Evolutionary conservation across 768 basidiomycete genomes (phyloP).

Genomic region (Terana coerulea): DNA sequence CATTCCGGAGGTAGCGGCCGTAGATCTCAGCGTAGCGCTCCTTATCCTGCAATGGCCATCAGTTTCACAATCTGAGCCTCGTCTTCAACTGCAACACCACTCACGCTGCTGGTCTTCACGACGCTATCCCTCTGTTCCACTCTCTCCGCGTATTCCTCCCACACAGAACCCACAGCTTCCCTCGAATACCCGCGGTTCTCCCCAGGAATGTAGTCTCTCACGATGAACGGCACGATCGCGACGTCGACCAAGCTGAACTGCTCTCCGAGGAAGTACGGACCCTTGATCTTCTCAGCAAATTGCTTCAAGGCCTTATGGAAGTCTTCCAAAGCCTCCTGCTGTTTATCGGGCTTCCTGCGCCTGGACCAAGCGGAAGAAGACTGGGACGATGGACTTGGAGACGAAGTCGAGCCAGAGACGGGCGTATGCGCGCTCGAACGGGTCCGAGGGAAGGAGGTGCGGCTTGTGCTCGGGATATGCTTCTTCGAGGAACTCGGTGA

Average conservation of each 20-base stretch:
- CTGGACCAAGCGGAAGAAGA: slow-evolving; percentile 37
- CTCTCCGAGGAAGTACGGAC: slow-evolving; percentile 48
- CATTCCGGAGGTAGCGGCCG: slow-evolving; percentile 27
- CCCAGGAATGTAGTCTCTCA: slow-evolving; percentile 39
- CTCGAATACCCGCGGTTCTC: slow-evolving; percentile 43
- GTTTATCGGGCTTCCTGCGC: slow-evolving; percentile 31
- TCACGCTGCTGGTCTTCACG: slow-evolving; percentile 30
- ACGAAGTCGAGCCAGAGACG: slow-evolving; percentile 54
- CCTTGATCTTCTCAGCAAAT: slow-evolving; percentile 31
- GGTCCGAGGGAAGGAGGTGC: slow-evolving; percentile 43
- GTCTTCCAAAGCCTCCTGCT: slow-evolving; percentile 30
- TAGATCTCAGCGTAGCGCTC: slow-evolving; percentile 42
- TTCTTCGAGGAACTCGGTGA: slow-evolving; percentile 63
- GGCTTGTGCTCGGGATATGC: slow-evolving; percentile 41
- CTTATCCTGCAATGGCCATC: slow-evolving; percentile 23
- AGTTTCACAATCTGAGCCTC: background rate
- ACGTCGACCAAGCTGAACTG: slow-evolving; percentile 48
- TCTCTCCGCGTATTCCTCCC: slow-evolving; percentile 38
- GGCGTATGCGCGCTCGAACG: slow-evolving; percentile 40
- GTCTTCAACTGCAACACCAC: background rate
- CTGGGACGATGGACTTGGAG: slow-evolving; percentile 45
- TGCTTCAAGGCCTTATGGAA: slow-evolving; percentile 31
- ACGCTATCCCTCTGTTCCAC: slow-evolving; percentile 41
- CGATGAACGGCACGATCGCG: slow-evolving; percentile 50
- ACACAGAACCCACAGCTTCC: slow-evolving; percentile 35